phyloP scores from a whole-genome alignment of 371 early-diverging fungal species.

The Mucor saturninus region DNA sequence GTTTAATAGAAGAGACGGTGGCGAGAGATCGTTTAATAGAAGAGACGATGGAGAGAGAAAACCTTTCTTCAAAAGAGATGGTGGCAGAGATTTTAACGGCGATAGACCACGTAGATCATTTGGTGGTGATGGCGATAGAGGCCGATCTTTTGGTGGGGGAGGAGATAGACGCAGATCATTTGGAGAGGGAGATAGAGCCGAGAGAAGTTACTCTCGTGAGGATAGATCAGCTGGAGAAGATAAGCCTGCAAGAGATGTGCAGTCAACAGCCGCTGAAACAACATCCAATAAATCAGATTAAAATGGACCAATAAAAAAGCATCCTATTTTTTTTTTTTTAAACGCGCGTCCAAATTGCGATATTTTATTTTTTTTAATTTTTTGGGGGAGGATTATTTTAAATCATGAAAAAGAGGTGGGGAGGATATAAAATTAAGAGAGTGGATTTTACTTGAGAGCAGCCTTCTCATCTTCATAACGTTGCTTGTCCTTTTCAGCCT shows the following conservation, averaged over 20 bases:
- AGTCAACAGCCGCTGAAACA: background rate
- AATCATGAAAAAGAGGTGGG: background rate
- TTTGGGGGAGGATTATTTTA: background rate
- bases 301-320: background rate
- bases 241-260: too few relatives aligned
- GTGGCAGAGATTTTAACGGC: background rate
- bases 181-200: background rate
- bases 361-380: constrained; percentile 2
- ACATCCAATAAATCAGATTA: constrained; percentile 5
- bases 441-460: constrained; percentile 14
- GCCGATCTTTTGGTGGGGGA: background rate
- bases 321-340: background rate
- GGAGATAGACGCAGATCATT: background rate
- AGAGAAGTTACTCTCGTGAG: background rate
- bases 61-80: background rate
- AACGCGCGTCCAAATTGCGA: constrained; percentile 7
- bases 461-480: constrained; percentile 79
- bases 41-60: background rate
- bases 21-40: background rate
- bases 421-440: constrained; percentile 9
- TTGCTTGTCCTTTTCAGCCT: constrained; percentile 69
- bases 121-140: background rate
- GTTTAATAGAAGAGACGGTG: background rate
- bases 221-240: background rate
- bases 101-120: constrained; percentile 2